phyloP scores from a whole-genome alignment of 371 early-diverging fungal species.

The Syncephalis plumigaleata region DNA sequence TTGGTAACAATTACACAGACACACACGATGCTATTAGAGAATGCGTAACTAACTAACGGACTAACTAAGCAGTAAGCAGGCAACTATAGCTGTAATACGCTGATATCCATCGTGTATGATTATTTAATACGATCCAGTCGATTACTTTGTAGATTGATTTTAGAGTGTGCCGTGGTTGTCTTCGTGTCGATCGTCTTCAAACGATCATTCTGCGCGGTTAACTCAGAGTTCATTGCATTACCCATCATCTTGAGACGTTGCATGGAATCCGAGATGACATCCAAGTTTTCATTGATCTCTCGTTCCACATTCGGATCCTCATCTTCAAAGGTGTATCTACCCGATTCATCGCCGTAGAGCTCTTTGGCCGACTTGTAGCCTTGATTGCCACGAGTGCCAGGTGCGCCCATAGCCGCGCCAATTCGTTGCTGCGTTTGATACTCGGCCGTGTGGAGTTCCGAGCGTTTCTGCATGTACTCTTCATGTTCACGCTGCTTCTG shows the following conservation, averaged over 20 bases:
- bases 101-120: too few relatives aligned
- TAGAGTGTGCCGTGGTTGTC: neutral
- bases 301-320: slow-evolving; percentile 49
- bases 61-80: too few relatives aligned
- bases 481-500: slow-evolving; percentile 16
- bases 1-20: too few relatives aligned
- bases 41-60: too few relatives aligned
- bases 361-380: slow-evolving; percentile 7
- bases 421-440: slow-evolving; percentile 23
- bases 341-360: slow-evolving; percentile 19
- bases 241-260: slow-evolving; percentile 53
- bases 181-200: slow-evolving; percentile 4
- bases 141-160: neutral
- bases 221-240: slow-evolving; percentile 40
- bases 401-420: slow-evolving; percentile 15
- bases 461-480: slow-evolving; percentile 15
- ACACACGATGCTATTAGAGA: too few relatives aligned
- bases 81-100: too few relatives aligned
- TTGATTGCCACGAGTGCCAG: slow-evolving; percentile 7
- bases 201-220: slow-evolving; percentile 33
- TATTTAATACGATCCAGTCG: too few relatives aligned
- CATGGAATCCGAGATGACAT: slow-evolving; percentile 34
- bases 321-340: slow-evolving; percentile 39
- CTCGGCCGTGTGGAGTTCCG: slow-evolving; percentile 16
- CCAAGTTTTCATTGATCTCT: slow-evolving; percentile 59